Evolutionary conservation across 2,329 filamentous ascomycete genomes (phyloP).

Genomic region (Fusarium veterinarium): DNA sequence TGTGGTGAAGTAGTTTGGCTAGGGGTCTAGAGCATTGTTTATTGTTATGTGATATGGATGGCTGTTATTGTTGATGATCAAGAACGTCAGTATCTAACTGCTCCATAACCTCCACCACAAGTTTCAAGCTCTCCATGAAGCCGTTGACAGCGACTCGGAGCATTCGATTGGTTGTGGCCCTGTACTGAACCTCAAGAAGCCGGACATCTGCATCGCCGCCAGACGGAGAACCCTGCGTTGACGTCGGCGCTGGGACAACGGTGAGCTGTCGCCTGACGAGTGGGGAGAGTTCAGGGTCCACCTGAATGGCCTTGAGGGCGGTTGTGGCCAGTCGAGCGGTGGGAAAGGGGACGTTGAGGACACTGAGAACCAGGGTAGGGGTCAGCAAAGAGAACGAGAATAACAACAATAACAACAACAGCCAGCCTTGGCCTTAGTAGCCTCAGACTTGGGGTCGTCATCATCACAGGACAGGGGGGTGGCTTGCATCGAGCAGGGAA

Average conservation of each 20-base stretch:
- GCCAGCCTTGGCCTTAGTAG: conserved; percentile 11
- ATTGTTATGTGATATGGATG: conserved; percentile 5
- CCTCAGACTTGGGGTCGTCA: conserved; percentile 22
- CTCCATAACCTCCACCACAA: conserved; percentile 90
- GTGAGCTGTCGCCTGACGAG: conserved; percentile 80
- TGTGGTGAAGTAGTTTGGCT: not conserved
- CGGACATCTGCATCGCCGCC: conserved; percentile 44
- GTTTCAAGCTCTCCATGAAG: conserved; percentile 89
- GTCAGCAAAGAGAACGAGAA: conserved; percentile 22
- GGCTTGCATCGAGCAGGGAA: conserved; percentile 73
- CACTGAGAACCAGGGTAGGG: conserved; percentile 59
- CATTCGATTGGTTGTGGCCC: conserved; percentile 95
- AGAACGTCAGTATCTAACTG: conserved; percentile 89
- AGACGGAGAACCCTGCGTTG: conserved; percentile 33
- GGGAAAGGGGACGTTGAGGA: conserved; percentile 83
- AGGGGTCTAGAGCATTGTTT: conserved; percentile 4
- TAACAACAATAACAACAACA: conserved; percentile 31
- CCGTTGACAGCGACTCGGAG: conserved; percentile 94
- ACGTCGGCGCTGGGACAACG: conserved; percentile 55
- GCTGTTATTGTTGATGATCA: conserved; percentile 44
- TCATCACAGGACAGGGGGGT: conserved; percentile 27
- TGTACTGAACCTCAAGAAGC: conserved; percentile 80
- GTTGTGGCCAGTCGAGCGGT: conserved; percentile 80
- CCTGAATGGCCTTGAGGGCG: conserved; percentile 79
- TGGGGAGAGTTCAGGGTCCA: conserved; percentile 90